A percentile compares a stretch with the other conserved stretches of the same genome.
Evolutionary conservation across 108 stramenopile species (phyloP).

Genomic region (Cyclostephanos tholiformis): DNA sequence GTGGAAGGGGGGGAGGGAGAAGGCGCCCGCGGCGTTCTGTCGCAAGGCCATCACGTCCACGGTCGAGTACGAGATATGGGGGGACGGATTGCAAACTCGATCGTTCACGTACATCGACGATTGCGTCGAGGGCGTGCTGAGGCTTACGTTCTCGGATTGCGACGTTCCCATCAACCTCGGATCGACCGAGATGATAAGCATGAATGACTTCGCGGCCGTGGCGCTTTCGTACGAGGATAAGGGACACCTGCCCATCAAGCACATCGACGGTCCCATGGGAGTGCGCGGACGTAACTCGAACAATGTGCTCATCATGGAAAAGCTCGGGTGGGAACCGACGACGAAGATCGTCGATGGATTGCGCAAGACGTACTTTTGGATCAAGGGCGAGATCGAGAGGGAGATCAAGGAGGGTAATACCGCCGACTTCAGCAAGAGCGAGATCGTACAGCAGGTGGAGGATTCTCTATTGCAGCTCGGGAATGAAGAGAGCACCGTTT

Average conservation of each 20-base stretch:
- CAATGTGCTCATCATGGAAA: slow-evolving; percentile 92
- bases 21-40: slow-evolving; percentile 99
- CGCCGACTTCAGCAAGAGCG: slow-evolving; percentile 66
- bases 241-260: slow-evolving; percentile 92
- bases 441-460: slow-evolving; percentile 93
- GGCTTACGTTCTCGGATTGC: slow-evolving; percentile 95
- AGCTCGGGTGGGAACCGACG: slow-evolving; percentile 95
- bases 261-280: slow-evolving; percentile 99
- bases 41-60: slow-evolving; percentile 95
- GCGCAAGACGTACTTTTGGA: slow-evolving; percentile 94
- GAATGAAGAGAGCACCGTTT: slow-evolving; percentile 62
- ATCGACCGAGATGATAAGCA: slow-evolving; percentile 96
- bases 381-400: slow-evolving; percentile 90
- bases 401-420: slow-evolving; percentile 71
- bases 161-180: slow-evolving; percentile 95
- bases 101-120: slow-evolving; percentile 99
- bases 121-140: slow-evolving; percentile 96
- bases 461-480: slow-evolving; percentile 85
- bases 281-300: slow-evolving; percentile 98
- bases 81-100: slow-evolving; percentile 98
- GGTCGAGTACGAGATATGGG: slow-evolving; percentile 95
- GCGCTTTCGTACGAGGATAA: slow-evolving; percentile 91
- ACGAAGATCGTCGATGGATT: slow-evolving; percentile 90
- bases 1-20: slow-evolving; percentile 99
- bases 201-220: slow-evolving; percentile 95